A percentile compares a stretch with the other conserved stretches of the same genome.
These are phyloP conservation scores for Decorospora gaudefroyi DNA, from an alignment of 2,329 filamentous ascomycete species.

Conservation along the genomic window DNA sequence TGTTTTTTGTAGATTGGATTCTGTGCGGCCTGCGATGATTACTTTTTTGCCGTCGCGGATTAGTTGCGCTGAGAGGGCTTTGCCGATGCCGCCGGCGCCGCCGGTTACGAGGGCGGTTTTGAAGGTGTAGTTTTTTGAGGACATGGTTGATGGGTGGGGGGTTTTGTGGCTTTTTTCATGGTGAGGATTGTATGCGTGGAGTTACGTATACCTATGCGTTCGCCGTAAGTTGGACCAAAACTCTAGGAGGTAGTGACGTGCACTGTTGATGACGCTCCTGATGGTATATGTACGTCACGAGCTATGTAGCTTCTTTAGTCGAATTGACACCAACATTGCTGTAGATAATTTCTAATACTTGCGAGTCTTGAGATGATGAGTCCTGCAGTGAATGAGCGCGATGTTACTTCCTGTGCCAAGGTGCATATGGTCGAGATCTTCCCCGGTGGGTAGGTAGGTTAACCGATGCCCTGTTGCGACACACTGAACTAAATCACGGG, in stretches of 20 bases:
- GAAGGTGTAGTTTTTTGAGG: conserved; percentile 39
- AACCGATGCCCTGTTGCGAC: no score
- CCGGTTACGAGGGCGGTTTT: conserved; percentile 53
- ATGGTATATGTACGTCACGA: conserved; percentile 6
- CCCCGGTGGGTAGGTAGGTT: no score
- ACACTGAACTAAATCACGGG: no score
- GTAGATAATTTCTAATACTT: no score
- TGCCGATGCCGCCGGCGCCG: conserved; percentile 59
- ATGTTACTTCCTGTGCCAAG: no score
- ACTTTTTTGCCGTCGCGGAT: conserved; percentile 54
- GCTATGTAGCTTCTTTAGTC: no score
- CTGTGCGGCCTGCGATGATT: conserved; percentile 60
- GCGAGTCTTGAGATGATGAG: no score
- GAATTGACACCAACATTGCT: no score
- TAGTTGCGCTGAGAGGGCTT: conserved; percentile 55
- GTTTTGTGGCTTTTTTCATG: background rate
- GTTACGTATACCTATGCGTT: background rate
- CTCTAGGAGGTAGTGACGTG: background rate
- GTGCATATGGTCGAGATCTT: no score
- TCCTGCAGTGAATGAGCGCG: no score
- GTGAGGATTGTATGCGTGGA: background rate
- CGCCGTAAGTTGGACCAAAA: background rate
- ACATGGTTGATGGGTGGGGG: conserved; percentile 12
- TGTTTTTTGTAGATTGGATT: conserved; percentile 56
- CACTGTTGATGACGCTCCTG: background rate